Conservation (phyloP, 2,329 filamentous ascomycete species). For the Fusarium anthophilum region DNA sequence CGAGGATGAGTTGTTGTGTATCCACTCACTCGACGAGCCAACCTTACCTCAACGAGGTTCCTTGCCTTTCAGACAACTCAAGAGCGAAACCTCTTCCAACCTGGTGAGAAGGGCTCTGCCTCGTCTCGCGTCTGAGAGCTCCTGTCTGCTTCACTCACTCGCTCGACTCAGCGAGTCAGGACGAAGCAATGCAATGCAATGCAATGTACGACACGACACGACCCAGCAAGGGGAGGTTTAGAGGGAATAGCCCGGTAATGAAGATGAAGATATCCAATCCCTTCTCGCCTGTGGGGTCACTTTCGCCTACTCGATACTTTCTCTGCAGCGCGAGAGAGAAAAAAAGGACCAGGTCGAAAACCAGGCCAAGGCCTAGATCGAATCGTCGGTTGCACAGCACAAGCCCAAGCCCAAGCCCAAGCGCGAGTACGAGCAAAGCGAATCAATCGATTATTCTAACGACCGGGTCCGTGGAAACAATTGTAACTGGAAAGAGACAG, state of each 20-base stretch:
- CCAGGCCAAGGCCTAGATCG: conserved; percentile 12
- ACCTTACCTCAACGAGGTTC: not conserved
- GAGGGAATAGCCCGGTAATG: not conserved
- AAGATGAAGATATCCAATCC: conserved; percentile 10
- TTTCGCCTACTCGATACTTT: not conserved
- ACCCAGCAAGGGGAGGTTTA: not conserved
- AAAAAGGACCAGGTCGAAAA: not conserved
- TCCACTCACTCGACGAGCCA: conserved; percentile 14
- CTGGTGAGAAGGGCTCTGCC: not conserved
- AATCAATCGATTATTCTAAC: not conserved
- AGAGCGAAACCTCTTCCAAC: not conserved
- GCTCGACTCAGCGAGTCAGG: conserved; percentile 8
- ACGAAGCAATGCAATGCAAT: not conserved
- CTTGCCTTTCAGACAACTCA: not conserved
- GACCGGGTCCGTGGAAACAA: conserved; percentile 34
- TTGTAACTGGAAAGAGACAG: conserved; percentile 34
- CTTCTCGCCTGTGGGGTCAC: conserved; percentile 1
- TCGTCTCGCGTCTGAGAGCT: not conserved
- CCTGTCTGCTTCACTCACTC: not conserved
- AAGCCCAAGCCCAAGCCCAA: not conserved
- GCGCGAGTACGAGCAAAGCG: not conserved
- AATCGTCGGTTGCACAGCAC: conserved; percentile 15
- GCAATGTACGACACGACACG: not conserved
- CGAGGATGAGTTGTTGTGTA: conserved; percentile 19
- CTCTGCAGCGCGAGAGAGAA: not conserved